Percentiles rank a stretch among this genome's conserved stretches.
Evolutionary conservation across 768 basidiomycete species (phyloP).

Genomic region (Mycena belliarum): DNA sequence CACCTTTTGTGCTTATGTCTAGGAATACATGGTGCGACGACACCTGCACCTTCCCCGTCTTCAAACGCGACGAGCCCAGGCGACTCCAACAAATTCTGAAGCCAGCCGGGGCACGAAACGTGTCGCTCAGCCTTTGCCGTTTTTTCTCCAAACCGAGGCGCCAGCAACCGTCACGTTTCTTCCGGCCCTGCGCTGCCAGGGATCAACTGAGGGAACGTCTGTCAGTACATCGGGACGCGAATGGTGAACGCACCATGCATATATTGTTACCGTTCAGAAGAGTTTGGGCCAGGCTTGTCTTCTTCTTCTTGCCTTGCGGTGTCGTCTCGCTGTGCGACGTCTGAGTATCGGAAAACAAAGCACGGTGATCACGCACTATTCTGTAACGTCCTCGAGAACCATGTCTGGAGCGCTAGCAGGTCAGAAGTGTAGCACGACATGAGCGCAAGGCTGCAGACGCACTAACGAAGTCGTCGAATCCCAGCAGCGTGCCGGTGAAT

Average conservation of each 20-base stretch:
- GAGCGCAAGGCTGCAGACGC: background rate
- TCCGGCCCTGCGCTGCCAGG: constrained; percentile 74
- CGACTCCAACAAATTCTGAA: background rate
- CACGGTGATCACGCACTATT: constrained; percentile 66
- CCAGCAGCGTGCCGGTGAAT: constrained; percentile 91
- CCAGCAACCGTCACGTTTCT: constrained; percentile 18
- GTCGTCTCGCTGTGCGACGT: constrained; percentile 71
- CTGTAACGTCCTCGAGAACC: constrained; percentile 95
- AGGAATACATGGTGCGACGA: no score
- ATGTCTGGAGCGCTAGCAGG: constrained; percentile 58
- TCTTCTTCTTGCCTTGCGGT: constrained; percentile 75
- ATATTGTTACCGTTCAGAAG: constrained; percentile 94
- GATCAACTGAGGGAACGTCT: constrained; percentile 47
- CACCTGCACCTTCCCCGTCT: no score
- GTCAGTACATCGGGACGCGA: background rate
- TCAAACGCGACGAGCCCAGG: no score
- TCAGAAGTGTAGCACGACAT: background rate
- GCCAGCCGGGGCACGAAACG: background rate
- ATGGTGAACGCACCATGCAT: constrained; percentile 71
- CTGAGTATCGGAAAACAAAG: background rate
- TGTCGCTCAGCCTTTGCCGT: background rate
- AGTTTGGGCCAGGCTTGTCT: constrained; percentile 83
- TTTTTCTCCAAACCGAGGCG: background rate
- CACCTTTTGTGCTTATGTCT: no score
- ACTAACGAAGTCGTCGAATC: constrained; percentile 99